phyloP scores from a whole-genome alignment of 176 grass and related monocot genomes.

The Cocos nucifera region DNA sequence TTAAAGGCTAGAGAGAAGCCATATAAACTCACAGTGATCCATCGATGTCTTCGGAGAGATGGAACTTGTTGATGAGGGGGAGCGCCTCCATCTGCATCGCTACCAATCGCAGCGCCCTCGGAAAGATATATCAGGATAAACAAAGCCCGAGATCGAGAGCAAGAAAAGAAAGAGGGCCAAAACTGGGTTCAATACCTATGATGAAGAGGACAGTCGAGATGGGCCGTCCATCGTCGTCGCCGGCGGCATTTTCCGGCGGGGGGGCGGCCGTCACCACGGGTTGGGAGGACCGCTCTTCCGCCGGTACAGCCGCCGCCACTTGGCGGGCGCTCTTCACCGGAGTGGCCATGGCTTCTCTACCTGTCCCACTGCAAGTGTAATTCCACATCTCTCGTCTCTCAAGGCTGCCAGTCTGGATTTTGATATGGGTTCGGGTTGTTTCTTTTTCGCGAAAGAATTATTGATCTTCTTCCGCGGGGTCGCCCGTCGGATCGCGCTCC shows the following conservation, averaged over 20 bases:
- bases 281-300: no score
- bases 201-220: conserved; percentile 67
- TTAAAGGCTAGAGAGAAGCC: no score
- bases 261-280: no score
- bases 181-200: conserved; percentile 33
- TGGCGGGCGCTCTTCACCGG: not conserved
- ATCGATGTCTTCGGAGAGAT: conserved; percentile 34
- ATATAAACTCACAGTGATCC: conserved; percentile 39
- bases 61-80: conserved; percentile 58
- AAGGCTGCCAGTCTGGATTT: no score
- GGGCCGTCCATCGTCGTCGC: not conserved
- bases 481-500: no score
- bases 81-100: conserved; percentile 85
- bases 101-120: not conserved
- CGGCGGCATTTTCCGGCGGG: not conserved
- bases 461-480: no score
- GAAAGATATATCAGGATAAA: not conserved
- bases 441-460: no score
- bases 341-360: not conserved
- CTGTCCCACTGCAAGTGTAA: no score
- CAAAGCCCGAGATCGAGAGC: not conserved
- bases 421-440: no score
- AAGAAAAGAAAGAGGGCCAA: not conserved
- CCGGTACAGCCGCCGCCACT: not conserved
- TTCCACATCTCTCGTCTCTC: no score